Percentiles rank a stretch among this genome's conserved stretches.
Conservation (phyloP, 306 rosid species). For the Comarum palustre region DNA sequence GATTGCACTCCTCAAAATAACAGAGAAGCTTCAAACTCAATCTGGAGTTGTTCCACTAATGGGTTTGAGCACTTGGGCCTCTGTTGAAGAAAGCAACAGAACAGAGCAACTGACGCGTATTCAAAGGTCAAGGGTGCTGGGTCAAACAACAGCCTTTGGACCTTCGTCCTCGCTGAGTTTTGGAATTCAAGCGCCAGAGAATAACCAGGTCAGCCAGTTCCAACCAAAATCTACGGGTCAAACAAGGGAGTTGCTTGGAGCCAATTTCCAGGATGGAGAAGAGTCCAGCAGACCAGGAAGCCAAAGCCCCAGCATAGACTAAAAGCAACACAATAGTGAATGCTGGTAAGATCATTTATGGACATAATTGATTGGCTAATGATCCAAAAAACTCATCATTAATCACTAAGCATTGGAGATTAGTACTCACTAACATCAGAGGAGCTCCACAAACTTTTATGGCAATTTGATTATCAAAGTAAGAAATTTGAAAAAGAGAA, state of each 20-base stretch:
- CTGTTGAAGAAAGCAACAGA: not conserved
- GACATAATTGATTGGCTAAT: not conserved
- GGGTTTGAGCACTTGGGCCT: slow-evolving; percentile 5
- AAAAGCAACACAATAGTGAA: not conserved
- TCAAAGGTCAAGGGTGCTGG: not conserved
- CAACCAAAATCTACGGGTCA: slow-evolving; percentile 13
- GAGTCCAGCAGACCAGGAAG: slow-evolving; percentile 2
- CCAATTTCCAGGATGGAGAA: not conserved
- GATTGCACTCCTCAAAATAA: not conserved
- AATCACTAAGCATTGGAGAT: not conserved
- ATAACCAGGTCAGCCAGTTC: not conserved
- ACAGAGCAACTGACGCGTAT: not conserved
- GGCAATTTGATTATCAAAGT: not conserved
- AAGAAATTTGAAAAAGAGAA: not conserved
- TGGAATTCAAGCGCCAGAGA: not conserved
- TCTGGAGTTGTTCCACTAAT: not conserved
- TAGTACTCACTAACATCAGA: not conserved
- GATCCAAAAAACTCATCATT: not conserved
- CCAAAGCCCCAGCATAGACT: not conserved
- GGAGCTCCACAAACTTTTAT: not conserved
- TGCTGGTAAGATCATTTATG: not conserved
- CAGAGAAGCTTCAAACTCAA: not conserved
- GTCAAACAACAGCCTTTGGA: slow-evolving; percentile 9
- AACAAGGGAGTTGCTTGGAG: not conserved
- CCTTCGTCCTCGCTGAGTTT: not conserved